Base-by-base conservation (phyloP, 2,329 filamentous ascomycete genomes). In the Periglandula ipomoeae region DNA sequence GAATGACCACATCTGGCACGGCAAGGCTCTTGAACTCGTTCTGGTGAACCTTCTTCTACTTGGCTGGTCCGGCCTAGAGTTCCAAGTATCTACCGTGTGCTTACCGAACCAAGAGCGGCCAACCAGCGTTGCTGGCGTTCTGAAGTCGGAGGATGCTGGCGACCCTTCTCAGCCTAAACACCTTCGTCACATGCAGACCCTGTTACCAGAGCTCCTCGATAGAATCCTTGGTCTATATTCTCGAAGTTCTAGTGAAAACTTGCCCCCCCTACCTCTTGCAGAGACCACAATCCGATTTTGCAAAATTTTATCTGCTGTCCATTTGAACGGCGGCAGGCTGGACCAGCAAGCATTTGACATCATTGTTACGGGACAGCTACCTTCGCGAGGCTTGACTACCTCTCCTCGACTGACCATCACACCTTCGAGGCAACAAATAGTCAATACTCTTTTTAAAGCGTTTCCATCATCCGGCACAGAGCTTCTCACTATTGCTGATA, bases 1-100 rank as follows among this genome's bases (percentile, higher is more conserved):
- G 50, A 90, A 89, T 58, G 93, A 98, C 66, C 88, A 95, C 65
- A 65, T 97, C n/a, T 98, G 93, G 91, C 89, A 96, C 68, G 93
- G 87, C 17, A 97, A 97, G 67, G 90, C 89, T 1, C 73, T 98
- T 19, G 94, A 98, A 62, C 82, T 90, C 24, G 87, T 95, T 52
- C 71, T 93, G 42, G 75, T 95, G 23, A 89, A 85, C 60, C 75
- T 97, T 56, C 62, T 97, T 37, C 78, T 97, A 58, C 81, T 95
- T 53, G 86, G 83, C 26, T 95, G 89, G 87, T 79, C 84, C 32
- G 85, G 84, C 4, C 74, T 91, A 58, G 86, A 93, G 60, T 97
- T 97, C 58, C 78, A 84, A 58, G 77, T 93, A n/a, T 81, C 81
- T 2, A 64, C 70, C 9, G 65, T 84, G 15, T 78, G 79, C 53